Base-by-base conservation (phyloP, 164 flowering plant genomes). In the Litsea cubeba region DNA sequence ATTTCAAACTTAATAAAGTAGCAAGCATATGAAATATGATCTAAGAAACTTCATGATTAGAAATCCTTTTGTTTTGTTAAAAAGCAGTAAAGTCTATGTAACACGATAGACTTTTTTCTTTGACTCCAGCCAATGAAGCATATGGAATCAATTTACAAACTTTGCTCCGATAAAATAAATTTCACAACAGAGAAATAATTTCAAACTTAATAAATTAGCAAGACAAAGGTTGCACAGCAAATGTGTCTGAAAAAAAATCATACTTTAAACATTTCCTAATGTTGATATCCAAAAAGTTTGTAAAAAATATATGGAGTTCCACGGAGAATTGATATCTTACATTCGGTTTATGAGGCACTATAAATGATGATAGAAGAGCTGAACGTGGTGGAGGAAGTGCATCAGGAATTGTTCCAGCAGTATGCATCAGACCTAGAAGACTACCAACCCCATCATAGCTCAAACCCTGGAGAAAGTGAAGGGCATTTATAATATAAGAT, bases 331-430 rank as follows among this genome's bases (percentile, higher is more conserved):
- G 73, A 3, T 14, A 65, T 76, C 89, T 78, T 84, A 91, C 94
- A 83, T 91, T 77, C 51, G 85, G 81, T 12, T 86, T 85, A 79
- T 85, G 79, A 57, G 89, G 91, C 57, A 78, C 51, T 76, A 75
- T 67, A 84, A 90, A 89, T 65, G 96, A 84, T 17, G 90, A 83
- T 14, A 88, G 71, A 62, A 93, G 90, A 75, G 79, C 75, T 30
- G 94, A 89, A 84, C 82, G 82, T 74, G 92, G 87, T 32, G 94
- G 98, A 46, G 96, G 92, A 76, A 93, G 88, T 72, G 88, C 84
- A 71, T 81, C 84, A 8, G 76, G 62, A 78, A 82, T 75, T 77
- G 96, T 86, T 76, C 97, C 96, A 10, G 71, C 77, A 26, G 97
- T 91, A 68, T 84, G 86, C 67, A 69, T 76, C 81, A 91, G 69